A percentile compares a stretch with the other conserved stretches of the same genome.
These are phyloP conservation scores for Encephalitozoon hellem DNA, from an alignment of 371 early-diverging fungal species.

Conservation along the genomic window DNA sequence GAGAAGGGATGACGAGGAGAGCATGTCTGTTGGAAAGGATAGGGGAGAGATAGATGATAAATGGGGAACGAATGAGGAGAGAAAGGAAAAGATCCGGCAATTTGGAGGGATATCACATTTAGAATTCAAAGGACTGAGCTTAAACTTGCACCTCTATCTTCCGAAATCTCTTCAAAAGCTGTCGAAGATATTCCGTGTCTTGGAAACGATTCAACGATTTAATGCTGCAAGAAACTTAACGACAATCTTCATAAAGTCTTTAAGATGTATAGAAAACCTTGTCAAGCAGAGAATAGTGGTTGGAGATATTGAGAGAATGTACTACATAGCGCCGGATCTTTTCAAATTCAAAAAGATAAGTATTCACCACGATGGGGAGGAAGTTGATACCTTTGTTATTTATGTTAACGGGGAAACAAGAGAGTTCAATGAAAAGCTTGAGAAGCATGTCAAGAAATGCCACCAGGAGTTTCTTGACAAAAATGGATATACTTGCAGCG, in stretches of 20 bases:
- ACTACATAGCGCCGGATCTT: constrained; percentile 5
- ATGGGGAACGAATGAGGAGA: not conserved
- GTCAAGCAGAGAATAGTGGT: constrained; percentile 24
- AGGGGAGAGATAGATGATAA: not conserved
- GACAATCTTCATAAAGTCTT: constrained; percentile 27
- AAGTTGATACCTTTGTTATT: constrained; percentile 39
- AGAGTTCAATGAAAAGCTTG: constrained; percentile 27
- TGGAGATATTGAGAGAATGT: constrained; percentile 36
- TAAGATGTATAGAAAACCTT: constrained; percentile 36
- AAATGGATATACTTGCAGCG: not conserved
- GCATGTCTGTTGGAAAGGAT: not conserved
- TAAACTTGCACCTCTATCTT: not conserved
- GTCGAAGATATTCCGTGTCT: constrained; percentile 29
- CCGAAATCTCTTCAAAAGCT: constrained; percentile 28
- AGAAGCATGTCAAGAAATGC: not conserved
- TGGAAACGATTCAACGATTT: constrained; percentile 35
- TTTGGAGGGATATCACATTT: not conserved
- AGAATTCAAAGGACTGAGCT: not conserved
- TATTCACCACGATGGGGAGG: constrained; percentile 16
- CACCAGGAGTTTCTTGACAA: not conserved
- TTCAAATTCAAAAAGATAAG: constrained; percentile 29
- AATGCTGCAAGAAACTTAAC: constrained; percentile 29
- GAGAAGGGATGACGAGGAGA: not conserved
- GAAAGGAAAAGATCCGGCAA: constrained; percentile 1
- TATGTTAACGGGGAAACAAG: not conserved